phyloP scores from a whole-genome alignment of 371 early-diverging fungal genomes.

The Conidiobolus incongruus region DNA sequence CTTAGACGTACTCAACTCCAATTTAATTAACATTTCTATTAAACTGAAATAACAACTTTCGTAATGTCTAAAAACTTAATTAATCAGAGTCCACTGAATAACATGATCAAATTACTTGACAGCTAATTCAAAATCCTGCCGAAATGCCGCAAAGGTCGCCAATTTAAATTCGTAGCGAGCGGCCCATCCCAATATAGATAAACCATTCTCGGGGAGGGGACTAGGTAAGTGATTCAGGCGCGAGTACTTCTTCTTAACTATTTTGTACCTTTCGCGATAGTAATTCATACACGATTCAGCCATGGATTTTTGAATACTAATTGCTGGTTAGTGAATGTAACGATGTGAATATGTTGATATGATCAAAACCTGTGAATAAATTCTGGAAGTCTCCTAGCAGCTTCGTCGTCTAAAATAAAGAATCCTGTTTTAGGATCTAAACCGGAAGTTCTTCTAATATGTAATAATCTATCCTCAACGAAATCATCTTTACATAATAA shows the following conservation, averaged over 20 bases:
- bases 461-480: constrained; percentile 33
- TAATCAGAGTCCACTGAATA: not conserved
- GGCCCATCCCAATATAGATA: constrained; percentile 44
- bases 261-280: constrained; percentile 48
- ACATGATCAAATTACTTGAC: constrained; percentile 18
- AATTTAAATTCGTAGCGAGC: constrained; percentile 63
- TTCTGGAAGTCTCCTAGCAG: constrained; percentile 23
- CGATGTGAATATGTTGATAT: not conserved
- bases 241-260: constrained; percentile 39
- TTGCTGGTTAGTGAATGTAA: not conserved
- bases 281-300: constrained; percentile 40
- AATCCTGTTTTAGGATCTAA: constrained; percentile 35
- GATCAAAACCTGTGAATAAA: constrained; percentile 33
- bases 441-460: constrained; percentile 34
- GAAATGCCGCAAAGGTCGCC: constrained; percentile 47
- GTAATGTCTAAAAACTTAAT: constrained; percentile 24
- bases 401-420: constrained; percentile 27
- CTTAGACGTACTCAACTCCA: too few relatives aligned
- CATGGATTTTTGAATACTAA: constrained; percentile 37
- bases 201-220: constrained; percentile 17
- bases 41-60: constrained; percentile 40
- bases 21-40: constrained; percentile 29
- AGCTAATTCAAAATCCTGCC: constrained; percentile 53
- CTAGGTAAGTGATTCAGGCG: constrained; percentile 18
- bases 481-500: constrained; percentile 37